Evolutionary conservation across 441 rosid species (phyloP), one percentile per base, ranked within the genome.

Genomic region (Gossypium aridum): DNA sequence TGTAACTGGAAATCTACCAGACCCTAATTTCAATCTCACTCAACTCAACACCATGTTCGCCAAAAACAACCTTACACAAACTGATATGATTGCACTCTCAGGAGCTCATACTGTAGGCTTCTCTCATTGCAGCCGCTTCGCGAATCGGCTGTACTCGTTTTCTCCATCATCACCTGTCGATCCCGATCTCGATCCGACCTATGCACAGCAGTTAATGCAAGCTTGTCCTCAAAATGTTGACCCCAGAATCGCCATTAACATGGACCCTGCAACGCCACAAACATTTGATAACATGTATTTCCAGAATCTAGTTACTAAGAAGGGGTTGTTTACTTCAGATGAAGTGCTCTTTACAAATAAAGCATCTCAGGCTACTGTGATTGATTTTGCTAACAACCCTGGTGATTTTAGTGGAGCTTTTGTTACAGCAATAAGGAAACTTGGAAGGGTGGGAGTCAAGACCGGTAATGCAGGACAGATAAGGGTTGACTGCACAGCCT

Each of bases 61-160:
- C 68, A 81, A 75, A 7, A 64, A 89, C 79, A 77, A 70, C 73
- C 92, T 94, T 19, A 89, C 68, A 25, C 84, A 84, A 54, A 59
- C 74, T 13, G 98, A 94, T 61, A 88, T 91, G 99, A 85, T 94
- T 62, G 99, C 98, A 16, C 91, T 94, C 43, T 92, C 99, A 0
- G 97, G 97, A 28, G 89, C 90, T 13, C 99, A 94, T 73, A 92
- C 97, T 0, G 2, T 94, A 3, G 98, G 98, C 57, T 90, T 91
- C 85, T 88, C 96, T 62, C 98, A 91, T 64, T 94, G 99, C 82
- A 16, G 17, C 67, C 90, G 92, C 60, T 88, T 95, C 0, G 82
- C 91, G 0, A 77, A 89, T 45, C 89, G 99, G 13, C 66, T 92
- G 56, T 83, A 92, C 81, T 82, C 88, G 0, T 92, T 85, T 85